phyloP scores from a whole-genome alignment of 1,284 basidiomycete genomes.

The Moniliophthora roreri region DNA sequence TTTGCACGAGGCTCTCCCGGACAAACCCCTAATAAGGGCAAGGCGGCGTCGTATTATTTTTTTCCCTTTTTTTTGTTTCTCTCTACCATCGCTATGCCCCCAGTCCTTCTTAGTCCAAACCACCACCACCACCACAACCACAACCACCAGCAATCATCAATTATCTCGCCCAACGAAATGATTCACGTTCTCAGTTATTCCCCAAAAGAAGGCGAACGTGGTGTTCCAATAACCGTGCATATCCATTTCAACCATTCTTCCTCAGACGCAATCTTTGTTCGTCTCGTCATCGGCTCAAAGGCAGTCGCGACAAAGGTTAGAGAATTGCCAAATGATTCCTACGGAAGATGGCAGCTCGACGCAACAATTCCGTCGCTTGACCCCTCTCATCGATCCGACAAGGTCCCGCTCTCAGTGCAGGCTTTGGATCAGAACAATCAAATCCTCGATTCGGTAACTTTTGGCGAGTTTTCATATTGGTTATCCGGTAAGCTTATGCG shows the following conservation, averaged over 20 bases:
- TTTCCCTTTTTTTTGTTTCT: neutral
- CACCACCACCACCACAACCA: neutral
- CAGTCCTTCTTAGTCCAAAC: neutral
- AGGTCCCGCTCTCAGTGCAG: constrained; percentile 60
- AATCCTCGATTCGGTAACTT: constrained; percentile 60
- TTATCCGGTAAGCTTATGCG: constrained; percentile 38
- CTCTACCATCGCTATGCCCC: neutral
- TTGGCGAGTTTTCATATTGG: constrained; percentile 74
- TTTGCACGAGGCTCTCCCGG: neutral
- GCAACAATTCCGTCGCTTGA: constrained; percentile 50
- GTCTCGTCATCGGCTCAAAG: constrained; percentile 63
- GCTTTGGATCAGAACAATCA: constrained; percentile 53
- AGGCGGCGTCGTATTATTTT: no score
- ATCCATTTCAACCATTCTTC: constrained; percentile 56
- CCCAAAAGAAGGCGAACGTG: constrained; percentile 59
- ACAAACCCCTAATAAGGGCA: no score
- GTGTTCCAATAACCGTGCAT: constrained; percentile 56
- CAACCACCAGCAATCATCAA: no score
- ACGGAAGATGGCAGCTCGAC: constrained; percentile 59
- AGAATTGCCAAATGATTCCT: constrained; percentile 40
- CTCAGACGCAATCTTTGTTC: constrained; percentile 52
- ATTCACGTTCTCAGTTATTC: constrained; percentile 61
- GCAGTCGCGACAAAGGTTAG: constrained; percentile 60
- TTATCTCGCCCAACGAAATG: constrained; percentile 24
- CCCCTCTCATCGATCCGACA: constrained; percentile 29